phyloP scores from a whole-genome alignment of 257 asterid genomes.

The Asclepias syriaca region DNA sequence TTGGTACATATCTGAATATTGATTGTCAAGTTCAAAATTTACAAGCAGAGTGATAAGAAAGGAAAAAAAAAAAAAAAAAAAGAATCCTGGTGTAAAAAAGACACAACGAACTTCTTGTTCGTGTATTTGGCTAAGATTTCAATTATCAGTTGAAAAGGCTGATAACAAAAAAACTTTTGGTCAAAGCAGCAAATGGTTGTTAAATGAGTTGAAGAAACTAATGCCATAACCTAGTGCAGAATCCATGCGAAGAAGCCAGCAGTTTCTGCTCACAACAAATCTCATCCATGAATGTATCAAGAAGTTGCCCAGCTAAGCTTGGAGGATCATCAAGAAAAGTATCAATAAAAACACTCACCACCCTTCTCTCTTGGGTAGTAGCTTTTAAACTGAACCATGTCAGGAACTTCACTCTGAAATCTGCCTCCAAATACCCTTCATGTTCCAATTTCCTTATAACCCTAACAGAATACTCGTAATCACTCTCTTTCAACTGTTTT shows the following conservation, averaged over 20 bases:
- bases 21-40: no score
- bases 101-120: neutral
- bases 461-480: slow-evolving; percentile 70
- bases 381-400: slow-evolving; percentile 88
- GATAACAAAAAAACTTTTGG: neutral
- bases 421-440: slow-evolving; percentile 54
- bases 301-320: slow-evolving; percentile 67
- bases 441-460: slow-evolving; percentile 64
- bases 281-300: slow-evolving; percentile 55
- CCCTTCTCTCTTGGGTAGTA: slow-evolving; percentile 48
- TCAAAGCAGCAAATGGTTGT: slow-evolving; percentile 4
- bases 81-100: no score
- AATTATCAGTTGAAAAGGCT: neutral
- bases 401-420: slow-evolving; percentile 65
- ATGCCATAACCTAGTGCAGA: slow-evolving; percentile 84
- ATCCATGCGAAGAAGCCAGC: slow-evolving; percentile 38
- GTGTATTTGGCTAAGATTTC: slow-evolving; percentile 1
- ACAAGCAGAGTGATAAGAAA: no score
- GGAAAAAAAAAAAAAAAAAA: no score
- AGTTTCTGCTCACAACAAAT: slow-evolving; percentile 43
- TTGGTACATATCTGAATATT: neutral
- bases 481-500: slow-evolving; percentile 29
- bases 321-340: slow-evolving; percentile 60
- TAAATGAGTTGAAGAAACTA: slow-evolving; percentile 15
- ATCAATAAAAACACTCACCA: slow-evolving; percentile 59